phyloP scores from a whole-genome alignment of 768 basidiomycete species.

The Wakefieldia striispora region DNA sequence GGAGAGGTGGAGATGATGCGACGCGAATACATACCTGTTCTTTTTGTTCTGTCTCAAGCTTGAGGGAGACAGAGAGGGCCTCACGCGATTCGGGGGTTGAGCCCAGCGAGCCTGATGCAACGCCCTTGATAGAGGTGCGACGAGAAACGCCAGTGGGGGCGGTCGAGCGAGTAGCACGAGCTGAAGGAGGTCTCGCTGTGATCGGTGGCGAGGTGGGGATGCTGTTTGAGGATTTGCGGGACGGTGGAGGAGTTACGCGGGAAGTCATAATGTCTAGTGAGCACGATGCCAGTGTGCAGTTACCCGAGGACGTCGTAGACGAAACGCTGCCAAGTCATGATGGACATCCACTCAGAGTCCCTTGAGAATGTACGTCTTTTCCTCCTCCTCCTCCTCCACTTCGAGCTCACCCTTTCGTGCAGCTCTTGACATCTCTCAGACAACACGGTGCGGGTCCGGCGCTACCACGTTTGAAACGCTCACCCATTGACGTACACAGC shows the following conservation, averaged over 20 bases:
- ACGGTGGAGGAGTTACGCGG: constrained; percentile 42
- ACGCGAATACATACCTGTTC: constrained; percentile 56
- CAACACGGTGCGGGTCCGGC: constrained; percentile 32
- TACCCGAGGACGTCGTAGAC: constrained; percentile 1
- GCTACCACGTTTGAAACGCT: constrained; percentile 14
- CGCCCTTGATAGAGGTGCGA: constrained; percentile 48
- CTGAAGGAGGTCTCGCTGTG: constrained; percentile 47
- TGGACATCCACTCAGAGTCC: constrained; percentile 28
- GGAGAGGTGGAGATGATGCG: constrained; percentile 8
- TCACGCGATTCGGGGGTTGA: constrained; percentile 52
- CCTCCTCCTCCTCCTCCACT: neutral
- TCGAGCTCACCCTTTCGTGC: constrained; percentile 9
- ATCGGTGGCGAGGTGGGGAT: constrained; percentile 42
- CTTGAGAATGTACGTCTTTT: constrained; percentile 31
- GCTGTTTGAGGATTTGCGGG: constrained; percentile 44
- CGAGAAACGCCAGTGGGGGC: constrained; percentile 48
- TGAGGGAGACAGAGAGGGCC: constrained; percentile 58
- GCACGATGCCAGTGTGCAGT: neutral
- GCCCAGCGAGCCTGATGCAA: constrained; percentile 35
- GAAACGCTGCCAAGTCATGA: neutral
- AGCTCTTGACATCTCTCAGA: constrained; percentile 46
- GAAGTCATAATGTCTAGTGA: constrained; percentile 36
- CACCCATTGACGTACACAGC: constrained; percentile 29
- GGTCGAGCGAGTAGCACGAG: constrained; percentile 57
- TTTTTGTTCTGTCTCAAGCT: constrained; percentile 77